These are phyloP conservation scores for Conoideocrella luteorostrata DNA, from an alignment of 2,329 filamentous ascomycete species.

Conservation along the genomic window DNA sequence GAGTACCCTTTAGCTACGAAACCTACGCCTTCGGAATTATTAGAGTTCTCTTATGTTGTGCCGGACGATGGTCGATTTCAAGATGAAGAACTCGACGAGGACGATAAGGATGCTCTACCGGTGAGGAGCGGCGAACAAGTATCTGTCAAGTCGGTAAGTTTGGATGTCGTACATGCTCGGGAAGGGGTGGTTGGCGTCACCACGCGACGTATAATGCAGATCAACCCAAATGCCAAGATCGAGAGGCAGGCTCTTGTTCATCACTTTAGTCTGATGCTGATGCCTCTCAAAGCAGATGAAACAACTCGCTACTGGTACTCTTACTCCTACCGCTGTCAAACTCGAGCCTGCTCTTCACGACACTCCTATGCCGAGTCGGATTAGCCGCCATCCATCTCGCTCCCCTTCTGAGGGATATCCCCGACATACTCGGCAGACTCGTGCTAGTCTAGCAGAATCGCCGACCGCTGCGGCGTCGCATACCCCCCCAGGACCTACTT, in stretches of 20 bases:
- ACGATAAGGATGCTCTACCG: slow-evolving; percentile 14
- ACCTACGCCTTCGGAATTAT: slow-evolving; percentile 73
- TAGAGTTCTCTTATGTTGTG: slow-evolving; percentile 66
- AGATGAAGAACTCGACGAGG: slow-evolving; percentile 20
- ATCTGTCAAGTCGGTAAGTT: slow-evolving; percentile 17
- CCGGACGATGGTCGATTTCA: slow-evolving; percentile 27
- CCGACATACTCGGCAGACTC: slow-evolving; percentile 23
- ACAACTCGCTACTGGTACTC: slow-evolving; percentile 14
- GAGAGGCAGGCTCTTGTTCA: not conserved
- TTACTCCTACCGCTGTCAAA: slow-evolving; percentile 21
- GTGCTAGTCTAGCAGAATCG: slow-evolving; percentile 24
- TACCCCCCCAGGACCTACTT: not conserved
- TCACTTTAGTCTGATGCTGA: slow-evolving; percentile 1
- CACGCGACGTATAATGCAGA: not conserved
- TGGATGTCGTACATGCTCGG: no score
- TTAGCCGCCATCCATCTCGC: slow-evolving; percentile 23
- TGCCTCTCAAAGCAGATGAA: slow-evolving; percentile 13
- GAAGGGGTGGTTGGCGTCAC: no score
- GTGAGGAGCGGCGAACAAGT: not conserved
- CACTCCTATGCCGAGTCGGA: slow-evolving; percentile 19
- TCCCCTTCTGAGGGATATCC: slow-evolving; percentile 28
- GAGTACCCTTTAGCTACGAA: slow-evolving; percentile 82
- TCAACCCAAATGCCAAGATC: not conserved
- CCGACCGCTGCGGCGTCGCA: slow-evolving; percentile 12
- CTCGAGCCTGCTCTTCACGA: slow-evolving; percentile 18